Percentiles rank a stretch among this genome's conserved stretches.
Conservation (phyloP, 805 yeast genomes). For the Wickerhamomyces strasburgensis region DNA sequence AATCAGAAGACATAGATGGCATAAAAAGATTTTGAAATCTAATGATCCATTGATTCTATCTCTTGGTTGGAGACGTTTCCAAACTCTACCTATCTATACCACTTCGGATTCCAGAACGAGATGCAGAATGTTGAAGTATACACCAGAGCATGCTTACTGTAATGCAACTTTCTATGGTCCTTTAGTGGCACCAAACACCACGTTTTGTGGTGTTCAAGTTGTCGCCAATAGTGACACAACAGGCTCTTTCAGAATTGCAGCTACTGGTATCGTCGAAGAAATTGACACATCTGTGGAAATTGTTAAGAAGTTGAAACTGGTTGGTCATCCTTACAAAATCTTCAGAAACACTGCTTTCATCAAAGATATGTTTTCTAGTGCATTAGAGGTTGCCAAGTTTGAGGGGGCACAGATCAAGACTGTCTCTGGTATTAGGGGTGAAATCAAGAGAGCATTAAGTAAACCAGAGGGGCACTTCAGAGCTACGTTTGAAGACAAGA, state of each 20-base stretch:
- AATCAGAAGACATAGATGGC: slow-evolving; percentile 98
- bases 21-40: slow-evolving; percentile 88
- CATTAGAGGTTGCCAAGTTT: slow-evolving; percentile 93
- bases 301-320: slow-evolving; percentile 91
- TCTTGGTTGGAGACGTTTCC: slow-evolving; percentile 98
- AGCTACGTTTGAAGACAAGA: slow-evolving; percentile 95
- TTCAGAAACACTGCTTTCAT: slow-evolving; percentile 96
- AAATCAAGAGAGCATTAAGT: slow-evolving; percentile 88
- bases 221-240: slow-evolving; percentile 82
- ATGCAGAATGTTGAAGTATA: slow-evolving; percentile 95
- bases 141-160: slow-evolving; percentile 97
- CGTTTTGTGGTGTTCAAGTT: slow-evolving; percentile 91
- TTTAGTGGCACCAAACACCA: slow-evolving; percentile 93
- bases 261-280: slow-evolving; percentile 94
- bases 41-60: slow-evolving; percentile 94
- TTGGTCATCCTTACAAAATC: slow-evolving; percentile 90
- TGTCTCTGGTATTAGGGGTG: slow-evolving; percentile 96
- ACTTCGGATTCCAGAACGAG: slow-evolving; percentile 97
- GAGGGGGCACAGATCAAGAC: slow-evolving; percentile 98
- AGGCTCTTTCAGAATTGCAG: slow-evolving; percentile 89
- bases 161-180: slow-evolving; percentile 97
- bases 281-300: slow-evolving; percentile 85
- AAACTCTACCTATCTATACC: slow-evolving; percentile 91
- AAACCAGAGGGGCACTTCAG: slow-evolving; percentile 94
- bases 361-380: slow-evolving; percentile 90